A percentile compares a stretch with the other conserved stretches of the same genome.
phyloP scores from a whole-genome alignment of 352 stramenopile genomes.

The Phytopythium litorale region DNA sequence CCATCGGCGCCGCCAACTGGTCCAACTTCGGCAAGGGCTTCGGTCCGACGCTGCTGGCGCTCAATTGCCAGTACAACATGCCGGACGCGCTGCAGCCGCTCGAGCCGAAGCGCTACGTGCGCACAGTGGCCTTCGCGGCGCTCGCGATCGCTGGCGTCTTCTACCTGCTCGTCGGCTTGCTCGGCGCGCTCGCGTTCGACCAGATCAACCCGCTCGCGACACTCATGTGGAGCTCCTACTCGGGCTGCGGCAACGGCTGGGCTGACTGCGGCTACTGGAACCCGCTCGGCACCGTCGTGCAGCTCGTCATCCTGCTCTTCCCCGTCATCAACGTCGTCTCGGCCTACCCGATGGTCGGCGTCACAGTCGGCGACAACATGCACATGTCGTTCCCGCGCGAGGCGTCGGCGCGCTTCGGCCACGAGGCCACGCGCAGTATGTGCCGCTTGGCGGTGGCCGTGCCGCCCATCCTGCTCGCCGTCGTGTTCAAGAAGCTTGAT shows the following conservation, averaged over 20 bases:
- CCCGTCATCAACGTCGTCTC: slow-evolving; percentile 83
- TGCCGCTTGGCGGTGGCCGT: slow-evolving; percentile 61
- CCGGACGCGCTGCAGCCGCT: slow-evolving; percentile 75
- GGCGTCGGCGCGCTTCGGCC: slow-evolving; percentile 48
- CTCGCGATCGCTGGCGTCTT: slow-evolving; percentile 64
- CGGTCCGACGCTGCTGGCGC: slow-evolving; percentile 72
- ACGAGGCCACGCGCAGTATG: slow-evolving; percentile 40
- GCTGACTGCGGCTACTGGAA: slow-evolving; percentile 40
- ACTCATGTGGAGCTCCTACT: slow-evolving; percentile 79
- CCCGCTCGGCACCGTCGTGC: slow-evolving; percentile 48
- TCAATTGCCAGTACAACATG: slow-evolving; percentile 90
- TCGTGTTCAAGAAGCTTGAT: slow-evolving; percentile 87
- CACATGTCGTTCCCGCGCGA: slow-evolving; percentile 71
- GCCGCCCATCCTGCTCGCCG: slow-evolving; percentile 66
- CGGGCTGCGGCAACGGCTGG: slow-evolving; percentile 80
- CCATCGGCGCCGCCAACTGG: slow-evolving; percentile 68
- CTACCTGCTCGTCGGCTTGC: slow-evolving; percentile 70
- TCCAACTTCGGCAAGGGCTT: slow-evolving; percentile 80
- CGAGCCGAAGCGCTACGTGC: slow-evolving; percentile 59
- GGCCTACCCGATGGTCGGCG: slow-evolving; percentile 80
- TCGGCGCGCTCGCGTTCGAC: slow-evolving; percentile 74
- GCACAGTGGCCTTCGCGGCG: slow-evolving; percentile 57
- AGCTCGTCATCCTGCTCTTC: slow-evolving; percentile 81
- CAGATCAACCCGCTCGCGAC: slow-evolving; percentile 73
- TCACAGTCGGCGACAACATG: slow-evolving; percentile 85